Evolutionary conservation across 495 filamentous ascomycete genomes (phyloP), one percentile per base, ranked within the genome.

Genomic region (Trichoderma erinaceum): DNA sequence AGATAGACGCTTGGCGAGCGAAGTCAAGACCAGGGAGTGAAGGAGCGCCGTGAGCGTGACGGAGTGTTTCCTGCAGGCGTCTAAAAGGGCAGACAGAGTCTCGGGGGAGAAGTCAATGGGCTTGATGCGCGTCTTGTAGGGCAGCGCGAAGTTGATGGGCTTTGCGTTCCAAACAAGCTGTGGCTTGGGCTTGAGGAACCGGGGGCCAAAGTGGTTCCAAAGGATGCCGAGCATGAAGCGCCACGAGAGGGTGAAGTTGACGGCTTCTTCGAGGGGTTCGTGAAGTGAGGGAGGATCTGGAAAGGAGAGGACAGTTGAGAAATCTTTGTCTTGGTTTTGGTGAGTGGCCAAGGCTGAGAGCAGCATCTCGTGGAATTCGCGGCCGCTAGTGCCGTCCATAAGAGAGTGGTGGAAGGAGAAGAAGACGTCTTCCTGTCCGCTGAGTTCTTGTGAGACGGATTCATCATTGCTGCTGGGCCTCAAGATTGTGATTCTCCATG

Each of bases 31-130:
- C 13, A 79, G 72, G 1, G 71, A 69, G 38, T 80, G 73, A 10
- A 78, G 35, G 4, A 79, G 69, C 13, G 76, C 73, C 10, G 78
- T 79, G 2, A 79, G 66, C 4, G 77, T 81, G 10, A 75, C 75
- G 10, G 63, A 52, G 18, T 74, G 70, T 8, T 50, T 52, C 29
- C 77, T 70, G 65, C 75, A 79, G 0, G 69, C 68, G 3, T 69
- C 63, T 2, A 79, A 66, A 4, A 80, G 46, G 2, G 27, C 65
- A 16, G 66, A 56, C 10, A 75, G 58, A 1, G 21, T 32, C n/a
- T 32, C 18, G 18, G 68, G 41, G n/a, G 72, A 56, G 68, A 78
- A 21, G 18, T 66, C 68, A 23, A 81, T 70, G 23, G 74, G 72
- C 25, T 73, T 73, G 61, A 76, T 66, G 12, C 67, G 69, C 27